Conservation (phyloP, 176 grass and related monocot species). For the Rhynchospora tenuis region DNA sequence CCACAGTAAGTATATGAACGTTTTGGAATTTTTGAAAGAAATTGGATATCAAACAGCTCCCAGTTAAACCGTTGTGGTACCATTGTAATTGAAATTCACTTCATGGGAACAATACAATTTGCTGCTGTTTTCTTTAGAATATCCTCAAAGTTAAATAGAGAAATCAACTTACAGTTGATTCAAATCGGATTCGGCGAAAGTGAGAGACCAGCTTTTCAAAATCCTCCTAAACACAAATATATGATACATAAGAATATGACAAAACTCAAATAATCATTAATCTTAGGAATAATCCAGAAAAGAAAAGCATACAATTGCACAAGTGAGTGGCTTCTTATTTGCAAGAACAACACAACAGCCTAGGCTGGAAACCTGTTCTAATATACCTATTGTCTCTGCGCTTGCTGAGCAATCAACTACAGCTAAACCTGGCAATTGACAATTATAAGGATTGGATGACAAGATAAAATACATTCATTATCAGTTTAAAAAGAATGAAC, state of each 20-base stretch:
- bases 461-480: background rate
- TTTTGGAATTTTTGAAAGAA: background rate
- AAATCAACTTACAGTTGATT: slow-evolving; percentile 70
- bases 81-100: background rate
- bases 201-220: slow-evolving; percentile 63
- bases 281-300: slow-evolving; percentile 8
- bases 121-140: background rate
- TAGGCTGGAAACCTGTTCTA: slow-evolving; percentile 43
- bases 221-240: slow-evolving; percentile 55
- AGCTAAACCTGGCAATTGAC: slow-evolving; percentile 49
- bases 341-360: slow-evolving; percentile 68
- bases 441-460: background rate
- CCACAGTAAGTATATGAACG: background rate
- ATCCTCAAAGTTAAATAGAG: background rate
- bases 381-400: slow-evolving; percentile 46
- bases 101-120: background rate
- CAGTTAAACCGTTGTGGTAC: background rate
- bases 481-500: background rate
- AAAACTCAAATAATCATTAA: background rate
- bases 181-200: slow-evolving; percentile 69
- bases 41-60: background rate
- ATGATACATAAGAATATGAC: slow-evolving; percentile 20
- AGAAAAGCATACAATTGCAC: slow-evolving; percentile 48
- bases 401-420: slow-evolving; percentile 94
- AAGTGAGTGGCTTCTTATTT: slow-evolving; percentile 90